Percentiles rank a stretch among this genome's conserved stretches.
Evolutionary conservation across 225 moss, liverwort and hornwort genomes (phyloP).

Genomic region (Pseudisothecium myosuroides): DNA sequence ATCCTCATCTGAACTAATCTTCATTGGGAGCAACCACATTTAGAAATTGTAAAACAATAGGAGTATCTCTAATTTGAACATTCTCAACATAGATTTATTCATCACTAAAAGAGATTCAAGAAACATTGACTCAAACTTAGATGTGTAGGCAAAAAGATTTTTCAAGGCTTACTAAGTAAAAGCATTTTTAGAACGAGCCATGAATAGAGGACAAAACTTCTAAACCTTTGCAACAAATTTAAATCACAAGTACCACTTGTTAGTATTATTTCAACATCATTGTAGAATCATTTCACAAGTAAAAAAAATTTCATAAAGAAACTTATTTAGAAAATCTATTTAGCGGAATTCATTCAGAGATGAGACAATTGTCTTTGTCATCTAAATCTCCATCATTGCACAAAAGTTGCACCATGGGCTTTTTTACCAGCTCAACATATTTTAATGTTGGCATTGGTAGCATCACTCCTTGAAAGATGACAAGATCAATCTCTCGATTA

Average conservation of each 20-base stretch:
- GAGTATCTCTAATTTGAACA: fast-evolving
- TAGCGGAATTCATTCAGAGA: fast-evolving
- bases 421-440: not conserved
- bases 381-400: fast-evolving
- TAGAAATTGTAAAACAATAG: fast-evolving
- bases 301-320: not conserved
- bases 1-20: not conserved
- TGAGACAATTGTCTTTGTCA: not conserved
- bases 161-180: fast-evolving
- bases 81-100: fast-evolving
- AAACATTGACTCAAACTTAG: fast-evolving
- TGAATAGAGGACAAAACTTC: not conserved
- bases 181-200: fast-evolving
- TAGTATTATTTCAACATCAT: not conserved
- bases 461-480: not conserved
- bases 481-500: too few species aligned
- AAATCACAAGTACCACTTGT: not conserved
- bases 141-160: fast-evolving
- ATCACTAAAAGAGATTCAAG: not conserved
- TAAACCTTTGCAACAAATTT: not conserved
- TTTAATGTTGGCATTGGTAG: not conserved
- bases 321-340: not conserved
- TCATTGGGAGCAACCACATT: fast-evolving
- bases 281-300: not conserved
- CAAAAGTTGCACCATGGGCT: not conserved